Evolutionary conservation across 2,329 filamentous ascomycete species (phyloP).

Genomic region (Colletotrichum sp.): DNA sequence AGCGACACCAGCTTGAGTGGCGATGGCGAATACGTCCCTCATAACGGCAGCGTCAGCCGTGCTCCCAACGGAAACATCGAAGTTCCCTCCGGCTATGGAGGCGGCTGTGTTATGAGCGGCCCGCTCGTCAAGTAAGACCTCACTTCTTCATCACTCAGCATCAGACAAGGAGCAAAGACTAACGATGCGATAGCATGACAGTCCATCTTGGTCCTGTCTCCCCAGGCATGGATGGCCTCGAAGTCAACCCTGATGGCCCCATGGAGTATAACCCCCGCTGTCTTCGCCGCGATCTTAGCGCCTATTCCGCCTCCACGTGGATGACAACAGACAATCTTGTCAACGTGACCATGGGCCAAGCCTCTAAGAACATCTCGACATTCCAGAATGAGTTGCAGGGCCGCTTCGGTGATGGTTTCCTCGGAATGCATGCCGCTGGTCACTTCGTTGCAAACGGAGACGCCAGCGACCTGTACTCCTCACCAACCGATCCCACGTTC

Average conservation of each 20-base stretch:
- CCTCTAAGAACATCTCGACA: constrained; percentile 15
- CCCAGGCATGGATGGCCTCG: constrained; percentile 18
- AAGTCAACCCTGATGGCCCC: neutral
- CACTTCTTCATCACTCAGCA: too few relatives aligned
- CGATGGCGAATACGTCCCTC: constrained; percentile 37
- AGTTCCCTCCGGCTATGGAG: constrained; percentile 38
- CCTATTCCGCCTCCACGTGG: constrained; percentile 20
- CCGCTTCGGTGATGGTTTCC: constrained; percentile 28
- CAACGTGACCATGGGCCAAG: constrained; percentile 27
- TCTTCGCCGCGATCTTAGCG: constrained; percentile 33
- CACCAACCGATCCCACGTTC: constrained; percentile 29
- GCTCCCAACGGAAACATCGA: constrained; percentile 27
- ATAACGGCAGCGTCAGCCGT: constrained; percentile 24
- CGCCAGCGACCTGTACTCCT: constrained; percentile 25
- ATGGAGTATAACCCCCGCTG: constrained; percentile 34
- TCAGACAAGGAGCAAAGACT: constrained; percentile 18
- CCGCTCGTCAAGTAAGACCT: constrained; percentile 29
- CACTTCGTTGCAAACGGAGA: constrained; percentile 33
- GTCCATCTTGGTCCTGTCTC: constrained; percentile 34
- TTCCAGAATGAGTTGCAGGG: constrained; percentile 37
- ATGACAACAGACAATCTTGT: constrained; percentile 26
- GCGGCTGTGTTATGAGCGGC: constrained; percentile 36
- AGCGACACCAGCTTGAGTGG: constrained; percentile 41
- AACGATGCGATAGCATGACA: constrained; percentile 16
- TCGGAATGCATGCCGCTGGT: constrained; percentile 31